Percentiles rank a stretch among this genome's conserved stretches.
phyloP scores from a whole-genome alignment of 2,329 filamentous ascomycete genomes.

The Trichoderma lentiforme region DNA sequence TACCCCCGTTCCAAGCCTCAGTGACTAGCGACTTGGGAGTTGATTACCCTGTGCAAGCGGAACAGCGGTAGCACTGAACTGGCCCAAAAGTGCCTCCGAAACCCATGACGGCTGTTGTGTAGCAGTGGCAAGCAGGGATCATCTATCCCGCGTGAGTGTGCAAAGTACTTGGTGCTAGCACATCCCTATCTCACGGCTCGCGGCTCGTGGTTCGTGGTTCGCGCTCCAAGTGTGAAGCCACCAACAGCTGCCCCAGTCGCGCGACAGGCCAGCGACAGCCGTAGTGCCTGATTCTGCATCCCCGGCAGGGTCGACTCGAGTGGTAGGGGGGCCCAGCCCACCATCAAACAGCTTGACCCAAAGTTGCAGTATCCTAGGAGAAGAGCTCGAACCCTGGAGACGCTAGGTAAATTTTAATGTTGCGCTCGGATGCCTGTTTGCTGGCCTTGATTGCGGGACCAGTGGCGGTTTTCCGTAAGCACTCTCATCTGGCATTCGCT shows the following conservation, averaged over 20 bases:
- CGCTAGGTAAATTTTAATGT: constrained; percentile 9
- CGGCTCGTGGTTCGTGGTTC: constrained; percentile 16
- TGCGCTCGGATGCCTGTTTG: constrained; percentile 11
- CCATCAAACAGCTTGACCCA: constrained; percentile 5
- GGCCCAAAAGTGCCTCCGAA: constrained; percentile 16
- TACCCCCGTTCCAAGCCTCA: neutral
- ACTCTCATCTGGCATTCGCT: constrained; percentile 13
- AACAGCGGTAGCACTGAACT: neutral
- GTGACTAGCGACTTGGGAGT: neutral
- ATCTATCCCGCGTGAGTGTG: neutral
- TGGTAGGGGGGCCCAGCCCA: neutral
- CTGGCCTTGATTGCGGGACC: constrained; percentile 10
- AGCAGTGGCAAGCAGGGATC: constrained; percentile 5
- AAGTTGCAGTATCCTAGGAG: constrained; percentile 9
- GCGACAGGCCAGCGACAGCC: constrained; percentile 18
- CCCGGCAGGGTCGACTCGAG: neutral
- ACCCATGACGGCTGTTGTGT: constrained; percentile 13
- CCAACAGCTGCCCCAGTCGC: neutral
- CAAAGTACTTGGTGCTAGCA: neutral
- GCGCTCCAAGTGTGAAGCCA: constrained; percentile 9
- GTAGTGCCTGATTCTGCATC: constrained; percentile 16
- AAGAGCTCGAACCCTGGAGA: constrained; percentile 3
- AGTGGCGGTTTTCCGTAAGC: neutral
- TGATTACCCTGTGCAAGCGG: neutral
- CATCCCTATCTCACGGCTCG: constrained; percentile 7